Percentiles rank a stretch among this genome's conserved stretches.
These are phyloP conservation scores for Ustilago sp. DNA, from an alignment of 1,284 basidiomycete species.

Conservation along the genomic window DNA sequence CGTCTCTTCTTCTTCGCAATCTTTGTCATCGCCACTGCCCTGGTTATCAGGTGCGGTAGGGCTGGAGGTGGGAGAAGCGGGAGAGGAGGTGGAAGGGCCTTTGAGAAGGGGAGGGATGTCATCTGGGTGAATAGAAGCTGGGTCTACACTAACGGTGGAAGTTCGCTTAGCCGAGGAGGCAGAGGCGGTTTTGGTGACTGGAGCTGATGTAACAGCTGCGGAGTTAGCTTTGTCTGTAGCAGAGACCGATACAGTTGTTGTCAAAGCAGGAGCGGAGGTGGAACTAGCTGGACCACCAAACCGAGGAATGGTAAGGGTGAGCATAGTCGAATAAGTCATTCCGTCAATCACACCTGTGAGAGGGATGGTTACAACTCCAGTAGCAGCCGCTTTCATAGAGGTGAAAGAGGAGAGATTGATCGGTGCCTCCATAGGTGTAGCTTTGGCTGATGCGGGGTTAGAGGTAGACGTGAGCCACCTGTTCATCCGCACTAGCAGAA, in stretches of 20 bases:
- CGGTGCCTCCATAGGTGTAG: slow-evolving; percentile 9
- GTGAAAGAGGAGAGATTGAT: slow-evolving; percentile 39
- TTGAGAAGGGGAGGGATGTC: slow-evolving; percentile 35
- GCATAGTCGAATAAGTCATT: slow-evolving; percentile 38
- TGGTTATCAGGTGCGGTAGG: neutral
- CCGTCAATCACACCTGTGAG: slow-evolving; percentile 36
- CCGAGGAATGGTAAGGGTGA: slow-evolving; percentile 33
- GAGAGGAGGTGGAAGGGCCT: slow-evolving; percentile 4
- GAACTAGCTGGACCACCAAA: slow-evolving; percentile 1
- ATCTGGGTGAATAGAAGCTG: slow-evolving; percentile 24
- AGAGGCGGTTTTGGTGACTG: slow-evolving; percentile 8
- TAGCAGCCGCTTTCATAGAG: slow-evolving; percentile 17
- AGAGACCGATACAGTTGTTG: slow-evolving; percentile 5
- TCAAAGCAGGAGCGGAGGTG: neutral
- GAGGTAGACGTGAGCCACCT: slow-evolving; percentile 1
- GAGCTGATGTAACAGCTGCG: slow-evolving; percentile 4
- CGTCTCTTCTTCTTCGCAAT: slow-evolving; percentile 27
- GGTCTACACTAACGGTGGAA: slow-evolving; percentile 11
- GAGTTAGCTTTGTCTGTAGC: slow-evolving; percentile 17
- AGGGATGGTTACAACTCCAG: slow-evolving; percentile 30
- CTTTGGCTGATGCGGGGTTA: neutral
- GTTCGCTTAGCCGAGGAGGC: neutral
- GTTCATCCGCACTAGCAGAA: slow-evolving; percentile 11
- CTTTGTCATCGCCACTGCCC: slow-evolving; percentile 12
- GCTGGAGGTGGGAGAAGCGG: neutral